Evolutionary conservation across 805 yeast species (phyloP).

Genomic region (Cyberlindnera bimundalis): DNA sequence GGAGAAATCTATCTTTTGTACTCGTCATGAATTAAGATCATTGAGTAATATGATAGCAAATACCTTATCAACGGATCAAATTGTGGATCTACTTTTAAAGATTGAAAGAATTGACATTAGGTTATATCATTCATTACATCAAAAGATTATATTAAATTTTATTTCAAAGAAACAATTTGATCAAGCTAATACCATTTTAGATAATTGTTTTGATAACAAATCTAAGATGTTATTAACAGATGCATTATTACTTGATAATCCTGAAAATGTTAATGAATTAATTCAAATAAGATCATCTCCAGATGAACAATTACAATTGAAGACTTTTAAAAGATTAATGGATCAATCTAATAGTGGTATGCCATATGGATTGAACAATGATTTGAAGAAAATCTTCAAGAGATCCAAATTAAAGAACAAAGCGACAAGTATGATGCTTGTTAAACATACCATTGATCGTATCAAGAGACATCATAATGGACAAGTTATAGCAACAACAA

Average conservation of each 20-base stretch:
- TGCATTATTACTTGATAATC: slow-evolving; percentile 4
- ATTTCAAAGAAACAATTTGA: slow-evolving; percentile 2
- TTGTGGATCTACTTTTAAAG: slow-evolving; percentile 2
- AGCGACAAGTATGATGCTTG: slow-evolving; percentile 4
- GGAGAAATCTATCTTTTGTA: background rate
- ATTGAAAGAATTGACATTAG: background rate
- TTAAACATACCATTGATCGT: slow-evolving; percentile 10
- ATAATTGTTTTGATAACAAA: slow-evolving; percentile 1
- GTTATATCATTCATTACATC: slow-evolving; percentile 11
- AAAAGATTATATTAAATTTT: slow-evolving; percentile 8
- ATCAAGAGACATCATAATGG: slow-evolving; percentile 7
- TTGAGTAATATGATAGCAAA: slow-evolving; percentile 4
- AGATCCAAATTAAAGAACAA: slow-evolving; percentile 4
- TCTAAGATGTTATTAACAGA: slow-evolving; percentile 8
- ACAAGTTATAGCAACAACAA: slow-evolving; percentile 6
- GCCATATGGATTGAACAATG: slow-evolving; percentile 4
- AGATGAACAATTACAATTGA: slow-evolving; percentile 4
- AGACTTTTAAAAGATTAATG: slow-evolving; percentile 7
- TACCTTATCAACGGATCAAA: slow-evolving; percentile 6
- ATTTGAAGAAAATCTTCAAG: slow-evolving; percentile 4
- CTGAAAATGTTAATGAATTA: slow-evolving; percentile 1
- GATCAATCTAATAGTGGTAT: slow-evolving; percentile 3
- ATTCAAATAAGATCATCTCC: background rate
- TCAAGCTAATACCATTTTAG: background rate
- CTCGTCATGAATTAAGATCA: slow-evolving; percentile 3